Conservation (phyloP, 106 monocot species). For the Dendrobium huoshanense region DNA sequence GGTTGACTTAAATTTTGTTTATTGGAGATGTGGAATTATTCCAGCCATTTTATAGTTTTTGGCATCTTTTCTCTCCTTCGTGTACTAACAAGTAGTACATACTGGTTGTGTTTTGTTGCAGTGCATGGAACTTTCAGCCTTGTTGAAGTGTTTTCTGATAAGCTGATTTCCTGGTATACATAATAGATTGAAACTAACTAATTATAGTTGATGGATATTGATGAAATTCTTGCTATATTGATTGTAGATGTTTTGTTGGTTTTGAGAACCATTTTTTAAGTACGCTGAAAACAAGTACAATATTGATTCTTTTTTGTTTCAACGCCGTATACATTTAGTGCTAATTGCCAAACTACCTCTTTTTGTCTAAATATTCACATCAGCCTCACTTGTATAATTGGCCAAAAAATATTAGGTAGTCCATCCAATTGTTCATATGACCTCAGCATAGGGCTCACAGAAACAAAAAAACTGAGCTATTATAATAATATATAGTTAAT, state of each 20-base stretch:
- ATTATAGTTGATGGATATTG: background rate
- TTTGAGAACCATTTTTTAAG: background rate
- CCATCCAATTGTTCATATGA: too few species aligned
- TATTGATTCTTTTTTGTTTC: background rate
- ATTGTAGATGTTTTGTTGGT: background rate
- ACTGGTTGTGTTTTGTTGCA: constrained; percentile 11
- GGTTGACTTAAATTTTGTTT: background rate
- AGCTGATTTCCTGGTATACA: constrained; percentile 36
- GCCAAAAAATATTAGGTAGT: too few species aligned
- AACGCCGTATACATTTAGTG: background rate
- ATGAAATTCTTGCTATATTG: background rate
- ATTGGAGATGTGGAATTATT: background rate
- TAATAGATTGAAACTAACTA: background rate
- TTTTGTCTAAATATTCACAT: background rate
- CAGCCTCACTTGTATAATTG: too few species aligned
- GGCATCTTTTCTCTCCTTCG: background rate
- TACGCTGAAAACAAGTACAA: background rate
- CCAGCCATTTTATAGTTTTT: background rate
- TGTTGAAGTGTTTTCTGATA: constrained; percentile 43
- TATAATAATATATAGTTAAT: too few species aligned
- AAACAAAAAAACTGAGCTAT: too few species aligned
- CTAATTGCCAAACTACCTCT: background rate
- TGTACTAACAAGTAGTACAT: background rate
- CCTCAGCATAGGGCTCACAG: too few species aligned
- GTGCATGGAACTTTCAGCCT: constrained; percentile 49